Evolutionary conservation across 225 moss, liverwort and hornwort species (phyloP).

Genomic region (Pseudoscleropodium purum): DNA sequence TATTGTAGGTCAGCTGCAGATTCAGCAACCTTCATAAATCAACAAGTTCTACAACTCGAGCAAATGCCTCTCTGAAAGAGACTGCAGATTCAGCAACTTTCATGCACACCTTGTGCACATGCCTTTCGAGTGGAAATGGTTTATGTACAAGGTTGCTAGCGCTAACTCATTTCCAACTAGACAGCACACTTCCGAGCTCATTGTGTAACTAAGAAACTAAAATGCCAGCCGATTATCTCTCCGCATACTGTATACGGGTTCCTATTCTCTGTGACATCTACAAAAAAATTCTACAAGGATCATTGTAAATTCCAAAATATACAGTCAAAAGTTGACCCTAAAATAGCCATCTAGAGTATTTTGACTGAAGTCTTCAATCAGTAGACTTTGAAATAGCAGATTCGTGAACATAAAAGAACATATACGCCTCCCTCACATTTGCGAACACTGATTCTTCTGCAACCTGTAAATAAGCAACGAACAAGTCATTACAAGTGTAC

Average conservation of each 20-base stretch:
- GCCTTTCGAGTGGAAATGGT: neutral
- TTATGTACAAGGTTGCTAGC: neutral
- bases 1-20: neutral
- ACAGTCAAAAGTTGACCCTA: neutral
- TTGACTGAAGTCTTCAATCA: neutral
- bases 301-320: neutral
- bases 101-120: neutral
- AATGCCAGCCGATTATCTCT: neutral
- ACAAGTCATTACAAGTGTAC: neutral
- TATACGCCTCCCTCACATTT: constrained; percentile 35
- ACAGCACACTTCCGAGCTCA: neutral
- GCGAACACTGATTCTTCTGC: constrained; percentile 30
- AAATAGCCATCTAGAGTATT: neutral
- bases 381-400: neutral
- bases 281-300: neutral
- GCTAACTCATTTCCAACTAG: neutral
- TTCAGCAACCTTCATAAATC: neutral
- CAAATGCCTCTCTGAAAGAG: neutral
- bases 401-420: constrained; percentile 47
- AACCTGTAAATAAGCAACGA: constrained; percentile 2
- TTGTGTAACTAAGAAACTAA: neutral
- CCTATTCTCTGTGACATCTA: neutral
- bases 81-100: neutral
- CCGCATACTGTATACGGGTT: neutral
- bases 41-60: neutral